These are phyloP conservation scores for Penicillium waksmanii DNA, from an alignment of 495 filamentous ascomycete species.

Conservation along the genomic window DNA sequence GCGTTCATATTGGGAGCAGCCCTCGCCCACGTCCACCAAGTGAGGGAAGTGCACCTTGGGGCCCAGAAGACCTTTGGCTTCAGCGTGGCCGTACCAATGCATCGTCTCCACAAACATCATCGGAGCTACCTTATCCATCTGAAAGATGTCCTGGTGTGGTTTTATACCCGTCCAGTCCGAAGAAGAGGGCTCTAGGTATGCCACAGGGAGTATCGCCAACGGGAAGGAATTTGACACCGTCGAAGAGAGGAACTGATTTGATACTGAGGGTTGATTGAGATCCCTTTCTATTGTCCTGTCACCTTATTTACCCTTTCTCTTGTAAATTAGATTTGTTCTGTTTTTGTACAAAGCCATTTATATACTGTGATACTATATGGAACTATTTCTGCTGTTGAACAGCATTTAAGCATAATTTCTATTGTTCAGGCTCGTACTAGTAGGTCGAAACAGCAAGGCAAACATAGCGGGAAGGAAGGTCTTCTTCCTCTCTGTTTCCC, in stretches of 20 bases:
- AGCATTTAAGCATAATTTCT: neutral
- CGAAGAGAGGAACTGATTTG: conserved; percentile 39
- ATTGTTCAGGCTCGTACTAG: too few relatives aligned
- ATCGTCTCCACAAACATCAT: neutral
- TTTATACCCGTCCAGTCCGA: conserved; percentile 28
- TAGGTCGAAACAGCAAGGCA: too few relatives aligned
- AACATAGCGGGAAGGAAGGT: too few relatives aligned
- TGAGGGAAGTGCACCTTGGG: conserved; percentile 33
- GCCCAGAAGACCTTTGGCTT: conserved; percentile 40
- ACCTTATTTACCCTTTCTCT: neutral
- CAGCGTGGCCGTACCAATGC: conserved; percentile 19
- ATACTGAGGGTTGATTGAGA: conserved; percentile 43
- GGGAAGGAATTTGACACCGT: conserved; percentile 45
- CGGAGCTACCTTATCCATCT: conserved; percentile 29
- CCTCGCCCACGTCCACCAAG: conserved; percentile 33
- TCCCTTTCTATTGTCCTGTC: neutral
- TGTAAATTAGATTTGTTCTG: conserved; percentile 3
- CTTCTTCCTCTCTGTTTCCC: too few relatives aligned
- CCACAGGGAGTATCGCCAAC: conserved; percentile 29
- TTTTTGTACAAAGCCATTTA: neutral
- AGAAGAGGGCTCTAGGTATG: conserved; percentile 13
- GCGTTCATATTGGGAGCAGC: conserved; percentile 38
- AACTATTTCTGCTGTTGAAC: neutral
- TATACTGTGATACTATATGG: neutral
- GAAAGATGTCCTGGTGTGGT: conserved; percentile 18